phyloP scores from a whole-genome alignment of 371 early-diverging fungal genomes.

The Mucor circinelloides region DNA sequence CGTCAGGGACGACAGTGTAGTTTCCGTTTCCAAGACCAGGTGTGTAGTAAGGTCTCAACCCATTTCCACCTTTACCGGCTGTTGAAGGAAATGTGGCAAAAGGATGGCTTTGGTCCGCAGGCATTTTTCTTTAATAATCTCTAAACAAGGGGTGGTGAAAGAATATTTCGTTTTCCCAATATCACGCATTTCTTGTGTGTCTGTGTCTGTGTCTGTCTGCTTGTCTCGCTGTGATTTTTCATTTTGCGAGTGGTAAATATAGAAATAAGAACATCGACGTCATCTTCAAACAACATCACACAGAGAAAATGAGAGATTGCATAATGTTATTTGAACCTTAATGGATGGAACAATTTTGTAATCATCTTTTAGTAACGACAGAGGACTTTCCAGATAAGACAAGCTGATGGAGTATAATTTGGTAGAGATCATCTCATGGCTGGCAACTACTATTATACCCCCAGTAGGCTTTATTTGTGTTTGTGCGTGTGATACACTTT shows the following conservation, averaged over 20 bases:
- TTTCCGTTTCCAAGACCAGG: conserved; percentile 45
- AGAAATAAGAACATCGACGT: neutral
- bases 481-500: neutral
- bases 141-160: conserved; percentile 10
- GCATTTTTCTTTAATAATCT: conserved; percentile 15
- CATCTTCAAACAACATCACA: neutral
- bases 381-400: neutral
- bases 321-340: neutral
- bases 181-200: neutral
- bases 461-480: neutral
- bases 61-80: conserved; percentile 40
- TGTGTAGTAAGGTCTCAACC: conserved; percentile 49
- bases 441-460: neutral
- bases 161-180: neutral
- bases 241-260: neutral
- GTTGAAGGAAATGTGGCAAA: conserved; percentile 44
- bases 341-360: neutral
- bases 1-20: conserved; percentile 35
- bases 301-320: no score
- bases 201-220: neutral
- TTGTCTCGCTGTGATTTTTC: neutral
- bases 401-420: neutral
- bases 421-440: neutral
- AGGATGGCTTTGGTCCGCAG: conserved; percentile 41
- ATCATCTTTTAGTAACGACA: neutral